A percentile compares a stretch with the other conserved stretches of the same genome.
Conservation (phyloP, 352 stramenopile species). For the Phytophthora quininea region DNA sequence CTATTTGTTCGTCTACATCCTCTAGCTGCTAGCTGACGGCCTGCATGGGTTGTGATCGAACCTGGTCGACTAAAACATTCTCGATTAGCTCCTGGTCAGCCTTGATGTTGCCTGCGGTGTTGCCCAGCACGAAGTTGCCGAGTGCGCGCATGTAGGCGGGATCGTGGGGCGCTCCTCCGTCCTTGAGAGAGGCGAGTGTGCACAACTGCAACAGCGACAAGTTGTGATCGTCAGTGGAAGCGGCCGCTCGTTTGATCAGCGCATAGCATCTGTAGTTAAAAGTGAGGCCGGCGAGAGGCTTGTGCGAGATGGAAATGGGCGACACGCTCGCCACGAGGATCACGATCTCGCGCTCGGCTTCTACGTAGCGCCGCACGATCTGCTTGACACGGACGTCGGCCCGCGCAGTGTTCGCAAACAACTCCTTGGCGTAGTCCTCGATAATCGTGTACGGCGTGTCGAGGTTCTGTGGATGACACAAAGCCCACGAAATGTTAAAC, state of each 20-base stretch:
- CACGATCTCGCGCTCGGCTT: constrained; percentile 53
- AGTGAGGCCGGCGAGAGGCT: constrained; percentile 34
- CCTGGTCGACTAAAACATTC: constrained; percentile 21
- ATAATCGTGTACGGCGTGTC: constrained; percentile 36
- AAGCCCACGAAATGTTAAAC: too few species aligned
- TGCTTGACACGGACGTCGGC: constrained; percentile 53
- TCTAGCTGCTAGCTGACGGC: not conserved
- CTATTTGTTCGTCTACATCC: too few species aligned
- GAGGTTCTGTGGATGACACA: constrained; percentile 13
- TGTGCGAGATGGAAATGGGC: constrained; percentile 52
- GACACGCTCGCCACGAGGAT: constrained; percentile 56
- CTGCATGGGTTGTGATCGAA: constrained; percentile 4
- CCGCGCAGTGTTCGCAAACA: constrained; percentile 27
- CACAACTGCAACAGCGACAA: constrained; percentile 27
- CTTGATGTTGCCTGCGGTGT: constrained; percentile 35
- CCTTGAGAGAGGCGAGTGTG: constrained; percentile 26
- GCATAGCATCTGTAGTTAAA: constrained; percentile 67
- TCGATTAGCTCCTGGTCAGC: constrained; percentile 36
- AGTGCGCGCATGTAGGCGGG: constrained; percentile 29
- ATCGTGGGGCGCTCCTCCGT: constrained; percentile 18
- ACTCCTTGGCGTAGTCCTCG: constrained; percentile 37
- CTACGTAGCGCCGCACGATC: constrained; percentile 55
- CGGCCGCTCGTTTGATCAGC: constrained; percentile 29
- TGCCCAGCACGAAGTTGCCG: constrained; percentile 31
- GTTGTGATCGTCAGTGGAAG: constrained; percentile 9